Evolutionary conservation across 2,329 filamentous ascomycete species (phyloP).

Genomic region (Neofusicoccum parvum): DNA sequence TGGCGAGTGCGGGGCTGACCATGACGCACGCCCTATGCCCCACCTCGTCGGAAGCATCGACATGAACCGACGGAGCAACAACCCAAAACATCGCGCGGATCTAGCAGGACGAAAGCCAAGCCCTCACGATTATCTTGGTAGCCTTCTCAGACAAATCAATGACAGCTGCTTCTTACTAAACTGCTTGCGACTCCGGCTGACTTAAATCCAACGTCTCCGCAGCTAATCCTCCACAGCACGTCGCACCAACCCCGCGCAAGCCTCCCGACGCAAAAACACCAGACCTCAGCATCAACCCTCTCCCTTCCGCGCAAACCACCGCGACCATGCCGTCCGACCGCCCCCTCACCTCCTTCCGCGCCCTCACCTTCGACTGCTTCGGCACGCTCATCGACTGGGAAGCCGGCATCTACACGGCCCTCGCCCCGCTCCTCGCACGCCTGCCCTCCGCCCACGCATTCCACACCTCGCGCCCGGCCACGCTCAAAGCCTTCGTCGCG

Average conservation of each 20-base stretch:
- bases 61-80: neutral
- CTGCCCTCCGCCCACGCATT: constrained; percentile 44
- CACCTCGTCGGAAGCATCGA: neutral
- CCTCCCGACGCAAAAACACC: neutral
- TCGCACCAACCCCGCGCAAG: too few relatives aligned
- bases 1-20: neutral
- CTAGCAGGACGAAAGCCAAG: neutral
- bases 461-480: constrained; percentile 45
- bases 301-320: neutral
- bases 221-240: too few relatives aligned
- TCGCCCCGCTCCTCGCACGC: constrained; percentile 55
- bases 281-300: neutral
- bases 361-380: constrained; percentile 76
- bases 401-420: constrained; percentile 59
- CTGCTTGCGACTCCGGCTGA: neutral
- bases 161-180: neutral
- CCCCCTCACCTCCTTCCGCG: constrained; percentile 44
- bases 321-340: constrained; percentile 4
- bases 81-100: neutral
- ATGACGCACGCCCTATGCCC: neutral
- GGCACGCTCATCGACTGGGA: constrained; percentile 82
- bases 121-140: neutral
- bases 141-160: neutral
- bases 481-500: constrained; percentile 47
- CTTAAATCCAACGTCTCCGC: neutral